phyloP scores from a whole-genome alignment of 164 flowering plant genomes.

The Santalum album region DNA sequence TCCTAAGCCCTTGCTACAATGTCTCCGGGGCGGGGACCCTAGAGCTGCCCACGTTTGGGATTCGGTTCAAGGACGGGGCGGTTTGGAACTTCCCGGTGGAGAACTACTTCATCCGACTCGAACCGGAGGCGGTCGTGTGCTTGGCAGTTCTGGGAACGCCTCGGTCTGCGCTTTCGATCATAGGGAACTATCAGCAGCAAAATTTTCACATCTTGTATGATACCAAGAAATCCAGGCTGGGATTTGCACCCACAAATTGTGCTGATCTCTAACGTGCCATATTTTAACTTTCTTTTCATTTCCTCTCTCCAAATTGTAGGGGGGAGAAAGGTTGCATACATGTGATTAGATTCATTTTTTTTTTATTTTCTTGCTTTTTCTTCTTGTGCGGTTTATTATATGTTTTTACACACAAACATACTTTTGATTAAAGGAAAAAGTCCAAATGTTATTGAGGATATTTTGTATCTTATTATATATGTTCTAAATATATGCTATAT shows the following conservation, averaged over 20 bases:
- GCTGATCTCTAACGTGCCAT: constrained; percentile 43
- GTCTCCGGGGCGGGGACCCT: constrained; percentile 58
- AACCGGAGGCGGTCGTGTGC: constrained; percentile 61
- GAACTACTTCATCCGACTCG: constrained; percentile 71
- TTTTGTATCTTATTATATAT: too few species aligned
- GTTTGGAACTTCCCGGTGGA: constrained; percentile 85
- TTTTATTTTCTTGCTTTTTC: too few species aligned
- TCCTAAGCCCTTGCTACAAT: constrained; percentile 77
- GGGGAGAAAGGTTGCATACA: too few species aligned
- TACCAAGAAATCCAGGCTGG: constrained; percentile 75
- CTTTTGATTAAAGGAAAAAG: too few species aligned
- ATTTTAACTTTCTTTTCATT: too few species aligned
- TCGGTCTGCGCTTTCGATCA: constrained; percentile 56
- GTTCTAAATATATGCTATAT: too few species aligned
- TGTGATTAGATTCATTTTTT: too few species aligned
- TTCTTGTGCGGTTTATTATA: too few species aligned
- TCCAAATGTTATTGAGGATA: too few species aligned
- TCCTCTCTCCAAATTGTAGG: too few species aligned
- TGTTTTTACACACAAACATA: too few species aligned
- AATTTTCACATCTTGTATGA: constrained; percentile 87
- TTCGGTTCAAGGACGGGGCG: constrained; percentile 66
- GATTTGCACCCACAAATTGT: constrained; percentile 75
- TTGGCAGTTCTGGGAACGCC: constrained; percentile 75
- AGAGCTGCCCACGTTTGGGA: constrained; percentile 66
- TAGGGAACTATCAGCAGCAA: constrained; percentile 98